Conservation (phyloP, 1,284 basidiomycete genomes). For the Puccinia horiana region DNA sequence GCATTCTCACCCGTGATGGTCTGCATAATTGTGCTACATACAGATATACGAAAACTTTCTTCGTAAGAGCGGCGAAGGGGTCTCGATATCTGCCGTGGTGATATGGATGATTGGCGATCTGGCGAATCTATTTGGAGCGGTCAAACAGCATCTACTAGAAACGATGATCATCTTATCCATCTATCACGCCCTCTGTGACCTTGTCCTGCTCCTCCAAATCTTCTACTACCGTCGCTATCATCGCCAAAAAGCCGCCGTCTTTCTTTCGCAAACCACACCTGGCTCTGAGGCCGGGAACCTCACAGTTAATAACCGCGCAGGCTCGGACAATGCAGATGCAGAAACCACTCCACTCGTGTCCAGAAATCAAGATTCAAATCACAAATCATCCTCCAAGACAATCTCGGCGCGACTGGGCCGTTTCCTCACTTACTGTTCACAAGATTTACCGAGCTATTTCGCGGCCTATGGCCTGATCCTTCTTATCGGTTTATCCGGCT, state of each 20-base stretch:
- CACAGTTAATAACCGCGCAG: too few relatives aligned
- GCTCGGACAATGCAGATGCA: not conserved
- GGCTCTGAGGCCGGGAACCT: not conserved
- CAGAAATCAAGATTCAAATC: not conserved
- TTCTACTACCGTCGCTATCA: slow-evolving; percentile 29
- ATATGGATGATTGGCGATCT: slow-evolving; percentile 47
- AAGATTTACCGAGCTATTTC: slow-evolving; percentile 9
- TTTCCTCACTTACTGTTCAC: not conserved
- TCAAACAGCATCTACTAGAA: slow-evolving; percentile 36
- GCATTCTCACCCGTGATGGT: too few relatives aligned
- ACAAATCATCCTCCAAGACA: not conserved
- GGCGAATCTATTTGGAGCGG: slow-evolving; percentile 34
- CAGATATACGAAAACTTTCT: slow-evolving; percentile 47
- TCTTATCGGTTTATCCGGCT: slow-evolving; percentile 26
- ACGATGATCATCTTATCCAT: slow-evolving; percentile 41
- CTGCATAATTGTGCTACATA: not conserved
- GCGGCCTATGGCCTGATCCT: slow-evolving; percentile 26
- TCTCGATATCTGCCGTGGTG: slow-evolving; percentile 23
- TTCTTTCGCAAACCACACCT: not conserved
- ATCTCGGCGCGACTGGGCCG: not conserved
- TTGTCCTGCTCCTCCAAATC: slow-evolving; percentile 34
- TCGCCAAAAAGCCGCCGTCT: not conserved
- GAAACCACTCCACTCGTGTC: not conserved
- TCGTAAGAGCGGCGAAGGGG: slow-evolving; percentile 36
- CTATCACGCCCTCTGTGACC: slow-evolving; percentile 36